These are phyloP conservation scores for Xanthoceras sorbifolium DNA, from an alignment of 345 rosid genomes.

Conservation along the genomic window DNA sequence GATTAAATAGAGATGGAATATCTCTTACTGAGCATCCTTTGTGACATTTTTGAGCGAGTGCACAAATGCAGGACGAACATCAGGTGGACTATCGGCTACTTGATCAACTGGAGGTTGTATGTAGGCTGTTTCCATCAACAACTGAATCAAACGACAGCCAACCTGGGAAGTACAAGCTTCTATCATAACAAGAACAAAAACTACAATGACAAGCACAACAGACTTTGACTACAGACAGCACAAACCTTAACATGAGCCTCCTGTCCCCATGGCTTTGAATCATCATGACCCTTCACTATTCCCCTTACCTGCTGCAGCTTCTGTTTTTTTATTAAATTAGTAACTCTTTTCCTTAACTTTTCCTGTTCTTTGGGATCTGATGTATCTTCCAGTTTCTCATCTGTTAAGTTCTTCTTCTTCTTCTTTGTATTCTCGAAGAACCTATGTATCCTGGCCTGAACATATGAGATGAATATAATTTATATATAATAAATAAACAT, in stretches of 20 bases:
- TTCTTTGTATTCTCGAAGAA: slow-evolving; percentile 76
- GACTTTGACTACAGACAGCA: slow-evolving; percentile 16
- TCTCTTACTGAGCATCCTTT: slow-evolving; percentile 65
- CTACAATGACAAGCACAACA: slow-evolving; percentile 3
- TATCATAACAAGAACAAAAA: slow-evolving; percentile 19
- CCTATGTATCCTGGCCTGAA: slow-evolving; percentile 69
- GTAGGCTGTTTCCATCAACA: slow-evolving; percentile 81
- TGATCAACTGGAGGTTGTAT: slow-evolving; percentile 85
- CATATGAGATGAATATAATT: slow-evolving; percentile 11
- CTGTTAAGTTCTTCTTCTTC: slow-evolving; percentile 37
- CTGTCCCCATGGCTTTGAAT: slow-evolving; percentile 86
- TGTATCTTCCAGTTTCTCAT: slow-evolving; percentile 29
- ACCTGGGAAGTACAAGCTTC: slow-evolving; percentile 54
- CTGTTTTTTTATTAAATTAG: slow-evolving; percentile 62
- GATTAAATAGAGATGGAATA: slow-evolving; percentile 18
- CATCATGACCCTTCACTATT: slow-evolving; percentile 59
- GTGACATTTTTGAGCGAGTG: slow-evolving; percentile 62
- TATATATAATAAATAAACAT: slow-evolving; percentile 14
- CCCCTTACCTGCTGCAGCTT: slow-evolving; percentile 59
- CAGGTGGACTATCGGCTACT: slow-evolving; percentile 75
- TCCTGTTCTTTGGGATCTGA: slow-evolving; percentile 53
- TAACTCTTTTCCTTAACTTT: slow-evolving; percentile 61
- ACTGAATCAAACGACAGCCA: slow-evolving; percentile 84
- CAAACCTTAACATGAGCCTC: slow-evolving; percentile 86
- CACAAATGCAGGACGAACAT: slow-evolving; percentile 89